phyloP scores from a whole-genome alignment of 495 filamentous ascomycete genomes.

The Lichenothelia convexa region DNA sequence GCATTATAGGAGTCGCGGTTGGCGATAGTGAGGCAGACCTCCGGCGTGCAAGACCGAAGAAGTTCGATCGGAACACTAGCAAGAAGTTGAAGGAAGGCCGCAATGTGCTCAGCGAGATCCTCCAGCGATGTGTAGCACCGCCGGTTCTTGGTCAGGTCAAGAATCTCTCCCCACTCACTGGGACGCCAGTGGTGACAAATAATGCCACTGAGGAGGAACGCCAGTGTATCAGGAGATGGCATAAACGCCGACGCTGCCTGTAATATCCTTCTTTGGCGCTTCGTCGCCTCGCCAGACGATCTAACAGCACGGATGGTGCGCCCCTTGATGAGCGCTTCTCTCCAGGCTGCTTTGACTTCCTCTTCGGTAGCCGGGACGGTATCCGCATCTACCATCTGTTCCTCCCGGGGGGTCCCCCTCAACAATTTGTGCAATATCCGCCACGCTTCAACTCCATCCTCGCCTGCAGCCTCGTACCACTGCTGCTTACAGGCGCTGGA shows the following conservation, averaged over 20 bases:
- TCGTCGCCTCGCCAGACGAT: too few species aligned
- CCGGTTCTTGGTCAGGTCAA: constrained; percentile 9
- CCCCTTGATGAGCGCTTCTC: background rate
- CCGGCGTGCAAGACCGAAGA: constrained; percentile 9
- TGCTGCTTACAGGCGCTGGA: constrained; percentile 5
- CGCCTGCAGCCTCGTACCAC: too few species aligned
- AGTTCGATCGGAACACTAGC: constrained; percentile 11
- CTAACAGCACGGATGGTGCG: too few species aligned
- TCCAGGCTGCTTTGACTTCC: background rate
- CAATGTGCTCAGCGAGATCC: constrained; percentile 14
- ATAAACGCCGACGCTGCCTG: too few species aligned
- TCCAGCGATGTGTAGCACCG: constrained; percentile 12
- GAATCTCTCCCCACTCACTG: constrained; percentile 3
- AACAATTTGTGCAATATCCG: constrained; percentile 7
- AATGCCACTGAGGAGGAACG: constrained; percentile 13
- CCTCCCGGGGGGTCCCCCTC: background rate
- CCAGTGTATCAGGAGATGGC: too few species aligned
- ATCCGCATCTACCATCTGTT: background rate
- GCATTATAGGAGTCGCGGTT: constrained; percentile 16
- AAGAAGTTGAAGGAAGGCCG: constrained; percentile 17
- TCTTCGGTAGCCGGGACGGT: background rate
- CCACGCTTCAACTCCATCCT: background rate
- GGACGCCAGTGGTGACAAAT: constrained; percentile 7
- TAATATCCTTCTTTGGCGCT: too few species aligned
- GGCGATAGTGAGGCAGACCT: constrained; percentile 10